These are phyloP conservation scores for Fusarium metavorans DNA, from an alignment of 2,329 filamentous ascomycete genomes.

Conservation along the genomic window DNA sequence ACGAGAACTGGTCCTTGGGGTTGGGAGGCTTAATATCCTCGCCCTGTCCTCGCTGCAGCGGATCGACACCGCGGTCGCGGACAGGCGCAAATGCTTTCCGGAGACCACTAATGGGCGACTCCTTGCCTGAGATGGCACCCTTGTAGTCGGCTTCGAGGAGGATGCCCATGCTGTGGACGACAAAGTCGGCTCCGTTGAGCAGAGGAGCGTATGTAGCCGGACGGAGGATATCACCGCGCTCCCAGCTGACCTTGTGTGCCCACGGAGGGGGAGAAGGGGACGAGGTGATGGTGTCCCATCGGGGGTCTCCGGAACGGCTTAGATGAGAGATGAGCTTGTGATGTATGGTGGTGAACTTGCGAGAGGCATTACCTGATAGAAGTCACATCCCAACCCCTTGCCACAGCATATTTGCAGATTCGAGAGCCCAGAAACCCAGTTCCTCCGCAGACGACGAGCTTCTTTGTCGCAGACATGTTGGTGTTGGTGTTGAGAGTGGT, in stretches of 20 bases:
- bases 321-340: constrained; percentile 34
- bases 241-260: constrained; percentile 87
- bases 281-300: constrained; percentile 84
- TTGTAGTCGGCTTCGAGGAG: constrained; percentile 98
- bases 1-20: constrained; percentile 83
- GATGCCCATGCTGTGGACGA: constrained; percentile 96
- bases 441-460: constrained; percentile 90
- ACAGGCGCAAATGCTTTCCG: constrained; percentile 80
- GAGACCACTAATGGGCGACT: constrained; percentile 83
- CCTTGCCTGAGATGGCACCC: constrained; percentile 84
- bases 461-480: constrained; percentile 73
- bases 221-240: constrained; percentile 86
- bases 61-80: constrained; percentile 75
- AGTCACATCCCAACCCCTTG: constrained; percentile 89
- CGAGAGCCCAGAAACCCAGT: constrained; percentile 90
- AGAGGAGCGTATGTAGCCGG: constrained; percentile 83
- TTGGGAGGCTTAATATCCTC: constrained; percentile 74
- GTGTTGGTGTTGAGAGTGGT: constrained; percentile 35
- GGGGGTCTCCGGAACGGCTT: constrained; percentile 90
- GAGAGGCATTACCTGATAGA: constrained; percentile 79
- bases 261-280: constrained; percentile 79
- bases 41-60: constrained; percentile 71
- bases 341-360: constrained; percentile 2
- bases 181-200: constrained; percentile 81
- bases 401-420: constrained; percentile 91